phyloP scores from a whole-genome alignment of 495 filamentous ascomycete species.

The Xylaria venustula region DNA sequence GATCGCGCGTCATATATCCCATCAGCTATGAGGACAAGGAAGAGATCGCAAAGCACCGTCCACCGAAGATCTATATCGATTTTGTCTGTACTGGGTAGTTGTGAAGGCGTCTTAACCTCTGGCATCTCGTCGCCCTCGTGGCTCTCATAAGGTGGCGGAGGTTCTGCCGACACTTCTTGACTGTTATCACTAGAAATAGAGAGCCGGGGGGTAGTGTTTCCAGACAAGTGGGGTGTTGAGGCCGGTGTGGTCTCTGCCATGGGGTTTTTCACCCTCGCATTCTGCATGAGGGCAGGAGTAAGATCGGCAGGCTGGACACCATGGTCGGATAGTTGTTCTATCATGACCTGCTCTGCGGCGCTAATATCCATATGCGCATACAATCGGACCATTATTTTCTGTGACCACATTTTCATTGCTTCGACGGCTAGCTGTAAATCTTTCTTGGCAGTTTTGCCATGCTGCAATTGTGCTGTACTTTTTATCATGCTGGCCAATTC shows the following conservation, averaged over 20 bases:
- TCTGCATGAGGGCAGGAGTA: conserved; percentile 84
- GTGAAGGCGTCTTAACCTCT: conserved; percentile 73
- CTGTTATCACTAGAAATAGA: conserved; percentile 27
- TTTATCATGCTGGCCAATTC: conserved; percentile 73
- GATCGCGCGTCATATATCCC: conserved; percentile 91
- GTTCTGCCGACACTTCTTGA: conserved; percentile 41
- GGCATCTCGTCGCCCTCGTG: conserved; percentile 69
- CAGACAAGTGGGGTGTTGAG: conserved; percentile 26
- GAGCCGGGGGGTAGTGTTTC: conserved; percentile 12
- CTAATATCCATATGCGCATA: conserved; percentile 97
- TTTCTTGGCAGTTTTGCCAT: conserved; percentile 61
- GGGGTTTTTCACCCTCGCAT: conserved; percentile 90
- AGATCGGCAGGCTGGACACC: conserved; percentile 83
- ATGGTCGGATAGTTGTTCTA: conserved; percentile 92
- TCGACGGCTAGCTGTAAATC: conserved; percentile 66
- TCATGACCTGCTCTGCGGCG: conserved; percentile 92
- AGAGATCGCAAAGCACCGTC: conserved; percentile 96
- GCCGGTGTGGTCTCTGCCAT: conserved; percentile 52
- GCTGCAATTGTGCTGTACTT: conserved; percentile 59
- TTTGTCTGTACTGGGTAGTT: conserved; percentile 74
- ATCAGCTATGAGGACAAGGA: conserved; percentile 92
- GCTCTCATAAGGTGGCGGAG: conserved; percentile 71
- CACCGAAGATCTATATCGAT: conserved; percentile 96
- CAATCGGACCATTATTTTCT: conserved; percentile 92
- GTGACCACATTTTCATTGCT: conserved; percentile 89